These are phyloP conservation scores for Paracamarosporium sp. DNA, from an alignment of 2,329 filamentous ascomycete species.

Conservation along the genomic window DNA sequence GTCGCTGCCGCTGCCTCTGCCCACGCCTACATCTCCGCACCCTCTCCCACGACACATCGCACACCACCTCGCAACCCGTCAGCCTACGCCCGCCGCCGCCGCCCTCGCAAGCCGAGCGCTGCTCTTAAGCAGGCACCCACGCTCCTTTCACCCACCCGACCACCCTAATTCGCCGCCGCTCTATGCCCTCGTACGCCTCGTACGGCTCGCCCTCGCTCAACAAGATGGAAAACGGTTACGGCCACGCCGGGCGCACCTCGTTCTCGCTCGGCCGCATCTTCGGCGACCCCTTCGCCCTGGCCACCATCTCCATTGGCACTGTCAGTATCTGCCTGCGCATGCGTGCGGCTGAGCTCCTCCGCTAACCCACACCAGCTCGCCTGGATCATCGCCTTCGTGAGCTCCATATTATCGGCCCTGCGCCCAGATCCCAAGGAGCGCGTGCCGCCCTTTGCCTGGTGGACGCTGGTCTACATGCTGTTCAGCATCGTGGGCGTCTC, in stretches of 20 bases:
- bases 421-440: constrained; percentile 66
- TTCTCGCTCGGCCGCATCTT: constrained; percentile 88
- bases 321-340: constrained; percentile 65
- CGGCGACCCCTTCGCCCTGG: constrained; percentile 94
- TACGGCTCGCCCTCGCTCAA: constrained; percentile 74
- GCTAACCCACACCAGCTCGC: constrained; percentile 70
- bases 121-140: constrained; percentile 16
- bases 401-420: constrained; percentile 76
- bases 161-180: constrained; percentile 45
- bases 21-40: constrained; percentile 4
- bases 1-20: too few relatives aligned
- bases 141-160: constrained; percentile 11
- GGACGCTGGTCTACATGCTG: constrained; percentile 84
- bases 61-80: not conserved
- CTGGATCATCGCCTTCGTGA: constrained; percentile 92
- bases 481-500: constrained; percentile 82
- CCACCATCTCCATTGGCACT: constrained; percentile 88
- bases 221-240: constrained; percentile 78
- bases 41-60: constrained; percentile 28
- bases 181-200: constrained; percentile 77
- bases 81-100: not conserved
- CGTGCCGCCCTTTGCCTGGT: constrained; percentile 75
- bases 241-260: constrained; percentile 51
- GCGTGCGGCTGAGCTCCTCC: constrained; percentile 16
- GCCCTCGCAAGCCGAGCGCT: constrained; percentile 3